Percentiles rank a stretch among this genome's conserved stretches.
Evolutionary conservation across 371 early-diverging fungal genomes (phyloP).

Genomic region (Caulochytrium protostelioides): DNA sequence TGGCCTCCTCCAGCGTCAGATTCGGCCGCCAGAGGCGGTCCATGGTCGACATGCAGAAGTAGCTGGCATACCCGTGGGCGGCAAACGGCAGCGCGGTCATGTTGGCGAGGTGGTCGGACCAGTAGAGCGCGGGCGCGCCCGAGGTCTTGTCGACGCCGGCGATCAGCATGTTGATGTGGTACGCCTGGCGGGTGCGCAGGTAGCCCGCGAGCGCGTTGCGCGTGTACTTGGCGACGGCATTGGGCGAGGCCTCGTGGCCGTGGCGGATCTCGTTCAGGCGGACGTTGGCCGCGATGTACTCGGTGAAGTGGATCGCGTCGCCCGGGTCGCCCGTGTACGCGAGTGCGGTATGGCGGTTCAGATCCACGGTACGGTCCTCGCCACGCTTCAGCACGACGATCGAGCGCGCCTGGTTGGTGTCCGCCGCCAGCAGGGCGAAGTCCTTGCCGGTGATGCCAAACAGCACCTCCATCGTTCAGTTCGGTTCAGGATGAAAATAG

Average conservation of each 20-base stretch:
- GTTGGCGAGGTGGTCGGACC: conserved; percentile 80
- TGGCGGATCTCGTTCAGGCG: conserved; percentile 73
- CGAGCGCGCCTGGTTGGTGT: conserved; percentile 53
- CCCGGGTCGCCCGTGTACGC: conserved; percentile 81
- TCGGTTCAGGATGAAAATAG: no score
- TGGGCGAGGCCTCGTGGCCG: conserved; percentile 53
- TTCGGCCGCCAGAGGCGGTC: conserved; percentile 77
- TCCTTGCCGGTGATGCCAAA: conserved; percentile 88
- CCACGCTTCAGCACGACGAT: conserved; percentile 79
- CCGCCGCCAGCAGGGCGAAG: conserved; percentile 70
- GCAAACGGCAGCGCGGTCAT: conserved; percentile 62
- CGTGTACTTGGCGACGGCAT: conserved; percentile 63
- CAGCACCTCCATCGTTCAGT: conserved; percentile 67
- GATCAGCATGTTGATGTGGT: conserved; percentile 71
- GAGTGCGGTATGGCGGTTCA: conserved; percentile 62
- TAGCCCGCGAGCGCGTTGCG: conserved; percentile 32
- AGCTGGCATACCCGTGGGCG: conserved; percentile 81
- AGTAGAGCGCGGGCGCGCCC: conserved; percentile 53
- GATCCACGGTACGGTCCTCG: conserved; percentile 65
- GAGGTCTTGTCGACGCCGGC: conserved; percentile 61
- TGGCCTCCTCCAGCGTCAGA: conserved; percentile 62
- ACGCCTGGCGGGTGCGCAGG: conserved; percentile 40
- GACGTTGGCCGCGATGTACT: conserved; percentile 82
- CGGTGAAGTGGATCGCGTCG: conserved; percentile 81
- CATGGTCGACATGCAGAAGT: conserved; percentile 74